Conservation (phyloP, 1,284 basidiomycete genomes). For the Fomitopsis betulina region DNA sequence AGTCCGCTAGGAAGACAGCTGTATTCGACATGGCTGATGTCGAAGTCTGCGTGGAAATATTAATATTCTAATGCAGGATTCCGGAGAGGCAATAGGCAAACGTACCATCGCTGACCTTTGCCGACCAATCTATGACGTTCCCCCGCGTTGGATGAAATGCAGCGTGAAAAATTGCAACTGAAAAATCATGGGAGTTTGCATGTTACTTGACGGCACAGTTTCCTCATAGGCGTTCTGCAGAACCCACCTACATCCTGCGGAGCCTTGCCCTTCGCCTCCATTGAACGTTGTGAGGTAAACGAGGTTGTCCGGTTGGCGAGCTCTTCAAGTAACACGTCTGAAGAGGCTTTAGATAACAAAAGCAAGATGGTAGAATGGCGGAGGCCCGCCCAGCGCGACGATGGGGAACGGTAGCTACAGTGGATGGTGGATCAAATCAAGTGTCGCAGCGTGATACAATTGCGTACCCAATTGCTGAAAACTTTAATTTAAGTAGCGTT, state of each 20-base stretch:
- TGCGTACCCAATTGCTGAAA: no score
- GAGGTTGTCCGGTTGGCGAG: background rate
- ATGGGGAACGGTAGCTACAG: background rate
- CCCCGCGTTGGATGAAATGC: constrained; percentile 80
- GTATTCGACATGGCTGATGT: constrained; percentile 69
- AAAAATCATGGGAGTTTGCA: background rate
- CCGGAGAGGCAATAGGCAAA: background rate
- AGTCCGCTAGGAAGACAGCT: constrained; percentile 74
- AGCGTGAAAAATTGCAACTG: constrained; percentile 78
- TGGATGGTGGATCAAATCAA: background rate
- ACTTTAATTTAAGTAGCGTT: no score
- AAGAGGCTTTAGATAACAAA: background rate
- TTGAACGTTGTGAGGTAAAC: background rate
- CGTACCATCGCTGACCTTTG: constrained; percentile 60
- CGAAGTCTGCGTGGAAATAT: constrained; percentile 43
- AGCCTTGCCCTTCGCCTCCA: constrained; percentile 21
- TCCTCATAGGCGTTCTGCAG: background rate
- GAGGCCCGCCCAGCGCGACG: background rate
- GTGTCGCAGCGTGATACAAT: no score
- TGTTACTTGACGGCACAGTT: background rate
- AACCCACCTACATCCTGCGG: constrained; percentile 47
- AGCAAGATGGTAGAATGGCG: background rate
- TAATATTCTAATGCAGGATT: background rate
- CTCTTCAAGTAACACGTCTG: background rate
- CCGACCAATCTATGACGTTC: constrained; percentile 70